A percentile compares a stretch with the other conserved stretches of the same genome.
These are phyloP conservation scores for Lasiosphaeria hispida DNA, from an alignment of 495 filamentous ascomycete species.

Conservation along the genomic window DNA sequence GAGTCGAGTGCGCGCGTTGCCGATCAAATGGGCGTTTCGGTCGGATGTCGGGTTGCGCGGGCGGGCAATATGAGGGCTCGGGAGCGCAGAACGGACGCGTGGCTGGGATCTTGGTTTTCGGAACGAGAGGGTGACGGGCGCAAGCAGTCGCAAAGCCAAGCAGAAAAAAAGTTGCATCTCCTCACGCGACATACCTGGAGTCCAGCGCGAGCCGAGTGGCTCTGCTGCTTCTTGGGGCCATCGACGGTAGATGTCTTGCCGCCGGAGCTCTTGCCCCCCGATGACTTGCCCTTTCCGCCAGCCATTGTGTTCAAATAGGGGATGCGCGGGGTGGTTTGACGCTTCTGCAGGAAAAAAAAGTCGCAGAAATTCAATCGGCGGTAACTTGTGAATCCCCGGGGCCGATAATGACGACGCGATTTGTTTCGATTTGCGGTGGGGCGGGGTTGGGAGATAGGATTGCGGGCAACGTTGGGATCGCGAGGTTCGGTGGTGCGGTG, in stretches of 20 bases:
- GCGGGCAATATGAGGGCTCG: neutral
- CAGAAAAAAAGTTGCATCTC: slow-evolving; percentile 21
- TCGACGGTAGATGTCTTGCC: slow-evolving; percentile 77
- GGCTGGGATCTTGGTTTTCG: neutral
- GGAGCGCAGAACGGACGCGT: slow-evolving; percentile 23
- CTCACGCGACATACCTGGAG: slow-evolving; percentile 76
- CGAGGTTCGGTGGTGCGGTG: slow-evolving; percentile 31
- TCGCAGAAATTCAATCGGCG: slow-evolving; percentile 7
- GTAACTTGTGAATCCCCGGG: slow-evolving; percentile 6
- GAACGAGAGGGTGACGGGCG: neutral
- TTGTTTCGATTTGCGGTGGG: slow-evolving; percentile 10
- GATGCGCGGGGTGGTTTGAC: slow-evolving; percentile 29
- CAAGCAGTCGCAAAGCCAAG: slow-evolving; percentile 1
- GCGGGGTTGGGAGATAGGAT: slow-evolving; percentile 21
- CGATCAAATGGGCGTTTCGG: neutral
- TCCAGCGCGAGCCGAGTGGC: slow-evolving; percentile 96
- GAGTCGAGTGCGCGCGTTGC: neutral
- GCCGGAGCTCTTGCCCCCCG: slow-evolving; percentile 81
- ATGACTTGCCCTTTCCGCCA: slow-evolving; percentile 92
- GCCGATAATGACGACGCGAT: slow-evolving; percentile 21
- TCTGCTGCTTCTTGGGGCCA: slow-evolving; percentile 86
- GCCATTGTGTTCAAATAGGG: slow-evolving; percentile 45
- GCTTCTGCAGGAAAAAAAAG: slow-evolving; percentile 3
- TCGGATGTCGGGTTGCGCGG: neutral
- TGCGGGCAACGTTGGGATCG: slow-evolving; percentile 11